Evolutionary conservation across 306 rosid genomes (phyloP).

Genomic region (Chamaecrista fasciculata): DNA sequence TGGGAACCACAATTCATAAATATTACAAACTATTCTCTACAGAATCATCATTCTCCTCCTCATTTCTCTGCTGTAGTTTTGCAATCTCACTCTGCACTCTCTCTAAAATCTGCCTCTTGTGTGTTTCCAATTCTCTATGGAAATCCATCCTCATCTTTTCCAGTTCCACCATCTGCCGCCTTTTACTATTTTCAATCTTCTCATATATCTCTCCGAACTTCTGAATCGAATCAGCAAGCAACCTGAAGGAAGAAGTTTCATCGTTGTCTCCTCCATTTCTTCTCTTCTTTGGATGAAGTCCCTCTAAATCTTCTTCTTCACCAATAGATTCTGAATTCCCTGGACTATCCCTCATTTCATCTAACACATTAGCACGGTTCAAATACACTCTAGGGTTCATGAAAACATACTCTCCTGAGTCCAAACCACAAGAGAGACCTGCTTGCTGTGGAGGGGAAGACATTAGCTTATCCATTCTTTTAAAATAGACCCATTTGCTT

Average conservation of each 20-base stretch:
- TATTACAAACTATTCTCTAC: slow-evolving; percentile 48
- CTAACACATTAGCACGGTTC: slow-evolving; percentile 63
- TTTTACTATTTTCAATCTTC: slow-evolving; percentile 62
- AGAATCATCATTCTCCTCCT: slow-evolving; percentile 49
- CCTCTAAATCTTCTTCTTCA: slow-evolving; percentile 53
- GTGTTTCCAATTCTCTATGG: slow-evolving; percentile 67
- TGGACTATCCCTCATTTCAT: slow-evolving; percentile 75
- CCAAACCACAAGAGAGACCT: slow-evolving; percentile 67
- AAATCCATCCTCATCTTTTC: slow-evolving; percentile 89
- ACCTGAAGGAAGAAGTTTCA: slow-evolving; percentile 53
- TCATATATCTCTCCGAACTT: slow-evolving; percentile 73
- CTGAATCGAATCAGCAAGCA: slow-evolving; percentile 71
- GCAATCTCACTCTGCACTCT: slow-evolving; percentile 65
- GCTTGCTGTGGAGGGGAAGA: slow-evolving; percentile 55
- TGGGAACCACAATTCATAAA: slow-evolving; percentile 27
- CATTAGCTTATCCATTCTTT: slow-evolving; percentile 71
- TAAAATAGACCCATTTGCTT: slow-evolving; percentile 74
- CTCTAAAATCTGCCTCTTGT: slow-evolving; percentile 66
- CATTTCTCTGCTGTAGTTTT: slow-evolving; percentile 47
- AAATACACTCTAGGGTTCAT: slow-evolving; percentile 61
- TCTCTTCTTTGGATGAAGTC: slow-evolving; percentile 60
- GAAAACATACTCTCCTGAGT: slow-evolving; percentile 64
- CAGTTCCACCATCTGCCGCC: slow-evolving; percentile 68
- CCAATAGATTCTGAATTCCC: slow-evolving; percentile 55
- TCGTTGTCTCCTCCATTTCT: slow-evolving; percentile 44